Evolutionary conservation across 2,329 filamentous ascomycete genomes (phyloP), one percentile per base, ranked within the genome.

Genomic region (Talaromyces sp.): DNA sequence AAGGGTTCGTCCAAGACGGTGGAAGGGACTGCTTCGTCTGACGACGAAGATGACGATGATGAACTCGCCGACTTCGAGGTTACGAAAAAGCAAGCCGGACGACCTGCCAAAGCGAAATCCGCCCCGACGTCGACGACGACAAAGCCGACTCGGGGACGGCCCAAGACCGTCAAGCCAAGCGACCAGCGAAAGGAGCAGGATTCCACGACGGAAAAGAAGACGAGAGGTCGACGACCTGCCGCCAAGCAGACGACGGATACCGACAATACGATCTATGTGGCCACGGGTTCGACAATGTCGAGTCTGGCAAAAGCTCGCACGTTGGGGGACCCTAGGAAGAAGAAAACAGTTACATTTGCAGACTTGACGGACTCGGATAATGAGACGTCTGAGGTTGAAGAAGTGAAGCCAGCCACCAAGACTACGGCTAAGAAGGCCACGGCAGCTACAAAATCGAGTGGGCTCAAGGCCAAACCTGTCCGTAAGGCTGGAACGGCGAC

Each of bases 261-360:
- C 33, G 35, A 42, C 23, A 66, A 69, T 1, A 72, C 64, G 46
- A 67, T 69, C 7, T 67, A 74, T 2, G 63, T 67, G 18, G 69
- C 74, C 37, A 67, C 61, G 12, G 62, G 60, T 12, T 57, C 70
- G 11, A 74, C 71, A 0, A 68, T 69, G 35, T 75, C 73, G 3
- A 67, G 69, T 12, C 63, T 61, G 3, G 56, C 64, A 0, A 69
- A 71, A 11, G 72, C 74, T 44, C 75, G 71, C 55, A 61, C 71
- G 40, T 58, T 71, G 31, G 71, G 69, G 25, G 72, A 72, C 7
- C 48, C 57, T 1, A 70, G 72, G 9, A 70, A 72, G 1, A 72
- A 75, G 58, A 76, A 75, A 67, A 81, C 80, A 69, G 80, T 82
- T 25, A 81, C 79, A 2, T 82, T 82, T 65, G 71, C 79, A 61